Evolutionary conservation across 2,329 filamentous ascomycete species (phyloP), one percentile per base, ranked within the genome.

Genomic region (Teratosphaeria pseudoeucalypti): DNA sequence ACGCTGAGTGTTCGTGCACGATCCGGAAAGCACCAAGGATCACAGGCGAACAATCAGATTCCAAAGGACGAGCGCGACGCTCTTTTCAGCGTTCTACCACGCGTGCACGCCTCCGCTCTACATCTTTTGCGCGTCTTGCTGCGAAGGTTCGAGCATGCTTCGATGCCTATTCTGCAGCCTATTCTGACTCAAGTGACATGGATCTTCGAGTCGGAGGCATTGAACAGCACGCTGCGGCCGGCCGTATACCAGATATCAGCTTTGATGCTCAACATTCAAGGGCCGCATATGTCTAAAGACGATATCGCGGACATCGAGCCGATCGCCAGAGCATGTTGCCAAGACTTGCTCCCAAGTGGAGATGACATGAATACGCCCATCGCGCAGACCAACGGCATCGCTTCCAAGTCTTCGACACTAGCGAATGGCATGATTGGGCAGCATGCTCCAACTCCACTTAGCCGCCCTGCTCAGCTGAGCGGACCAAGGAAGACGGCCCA

Each of bases 41-140:
- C 84, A n/a, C 82, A 86, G 61, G 78, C 85, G 61, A 92, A 91
- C 66, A 79, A 85, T 7, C 86, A 89, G 63, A 83, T 94, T 63
- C 81, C 85, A 34, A 83, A 87, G 62, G 89, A 95, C 56, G 92
- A 96, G 73, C 86, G 87, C 62, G 90, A 95, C 57, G 83, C 86
- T 53, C 79, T 96, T 3, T 92, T 88, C 83, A 77, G 81, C 54
- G 78, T 83, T 19, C 79, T 96, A 11, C 89, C 92, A 4, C 79
- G 82, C 10, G 82, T 96, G 47, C 90, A 96, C 68, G 74, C 85
- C 14, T 84, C 87, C 14, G 82, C 84, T n/a, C 75, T 95, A 58
- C 74, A 81, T 26, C 74, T 95, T 1, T 74, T 89, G 26, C 72
- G 78, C 9, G 73, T 77, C 11, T 69, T 94, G 54, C 70, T 84